Evolutionary conservation across 805 yeast genomes (phyloP).

Genomic region (Yarrowia sp.): DNA sequence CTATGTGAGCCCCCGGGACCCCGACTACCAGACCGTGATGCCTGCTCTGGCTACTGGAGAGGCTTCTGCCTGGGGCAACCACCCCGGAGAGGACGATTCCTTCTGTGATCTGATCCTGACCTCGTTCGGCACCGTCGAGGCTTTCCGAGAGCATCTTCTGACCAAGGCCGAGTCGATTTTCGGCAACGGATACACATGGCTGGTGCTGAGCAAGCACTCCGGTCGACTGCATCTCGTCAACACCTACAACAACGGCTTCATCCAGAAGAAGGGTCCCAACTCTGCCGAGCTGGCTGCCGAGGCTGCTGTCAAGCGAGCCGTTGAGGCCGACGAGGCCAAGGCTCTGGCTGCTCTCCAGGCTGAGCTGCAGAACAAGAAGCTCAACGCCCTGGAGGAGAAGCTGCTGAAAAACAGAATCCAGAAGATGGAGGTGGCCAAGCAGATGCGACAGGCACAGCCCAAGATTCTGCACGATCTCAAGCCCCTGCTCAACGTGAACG

Average conservation of each 20-base stretch:
- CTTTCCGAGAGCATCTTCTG: constrained; percentile 76
- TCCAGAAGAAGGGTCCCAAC: constrained; percentile 41
- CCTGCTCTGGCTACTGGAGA: constrained; percentile 20
- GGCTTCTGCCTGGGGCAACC: constrained; percentile 19
- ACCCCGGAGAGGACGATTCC: constrained; percentile 38
- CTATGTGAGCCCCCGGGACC: constrained; percentile 52
- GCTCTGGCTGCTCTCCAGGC: constrained; percentile 48
- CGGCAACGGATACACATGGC: constrained; percentile 96
- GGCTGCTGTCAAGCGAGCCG: constrained; percentile 40
- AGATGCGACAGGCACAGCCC: constrained; percentile 38
- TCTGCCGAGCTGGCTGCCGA: constrained; percentile 39
- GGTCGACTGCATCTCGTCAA: constrained; percentile 68
- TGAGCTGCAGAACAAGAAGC: constrained; percentile 10
- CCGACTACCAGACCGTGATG: constrained; percentile 40
- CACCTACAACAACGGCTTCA: constrained; percentile 90
- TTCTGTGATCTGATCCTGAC: constrained; percentile 41
- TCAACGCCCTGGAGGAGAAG: constrained; percentile 45
- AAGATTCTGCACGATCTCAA: constrained; percentile 38
- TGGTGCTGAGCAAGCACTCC: constrained; percentile 54
- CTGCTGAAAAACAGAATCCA: constrained; percentile 22
- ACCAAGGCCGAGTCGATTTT: constrained; percentile 76
- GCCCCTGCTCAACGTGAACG: constrained; percentile 76
- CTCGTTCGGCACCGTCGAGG: constrained; percentile 79
- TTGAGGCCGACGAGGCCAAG: constrained; percentile 58
- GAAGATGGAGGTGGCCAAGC: constrained; percentile 32